Evolutionary conservation across 257 asterid species (phyloP).

Genomic region (Nicotiana obtusifolia): DNA sequence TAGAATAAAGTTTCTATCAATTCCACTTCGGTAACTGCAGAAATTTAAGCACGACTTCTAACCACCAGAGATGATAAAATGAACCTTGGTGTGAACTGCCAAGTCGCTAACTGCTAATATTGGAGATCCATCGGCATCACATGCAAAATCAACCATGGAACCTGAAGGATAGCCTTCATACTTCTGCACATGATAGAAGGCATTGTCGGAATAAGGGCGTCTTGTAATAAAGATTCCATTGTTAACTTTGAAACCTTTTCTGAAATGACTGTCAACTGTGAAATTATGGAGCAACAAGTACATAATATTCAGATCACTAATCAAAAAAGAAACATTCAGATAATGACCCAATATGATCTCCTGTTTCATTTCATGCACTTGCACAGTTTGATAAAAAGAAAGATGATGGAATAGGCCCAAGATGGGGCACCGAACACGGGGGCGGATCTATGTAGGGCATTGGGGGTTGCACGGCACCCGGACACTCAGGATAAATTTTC

Average conservation of each 20-base stretch:
- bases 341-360: not conserved
- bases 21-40: not conserved
- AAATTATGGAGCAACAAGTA: not conserved
- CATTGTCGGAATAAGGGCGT: not conserved
- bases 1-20: not conserved
- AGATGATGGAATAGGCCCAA: not conserved
- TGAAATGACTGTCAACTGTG: not conserved
- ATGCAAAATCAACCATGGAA: constrained; percentile 93
- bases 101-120: constrained; percentile 73
- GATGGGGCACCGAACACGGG: not conserved
- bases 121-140: constrained; percentile 88
- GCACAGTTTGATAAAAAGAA: not conserved
- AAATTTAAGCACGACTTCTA: not conserved
- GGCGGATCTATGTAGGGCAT: no score
- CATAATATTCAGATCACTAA: not conserved
- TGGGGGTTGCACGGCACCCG: no score
- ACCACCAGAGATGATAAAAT: not conserved
- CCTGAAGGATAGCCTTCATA: constrained; percentile 92
- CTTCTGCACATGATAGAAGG: constrained; percentile 42
- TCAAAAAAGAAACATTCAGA: not conserved
- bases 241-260: not conserved
- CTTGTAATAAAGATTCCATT: not conserved
- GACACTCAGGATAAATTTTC: no score
- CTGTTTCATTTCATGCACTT: not conserved
- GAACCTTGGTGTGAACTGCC: constrained; percentile 89